Base-by-base conservation (phyloP, 805 yeast species). In the Starmerella bombi region DNA sequence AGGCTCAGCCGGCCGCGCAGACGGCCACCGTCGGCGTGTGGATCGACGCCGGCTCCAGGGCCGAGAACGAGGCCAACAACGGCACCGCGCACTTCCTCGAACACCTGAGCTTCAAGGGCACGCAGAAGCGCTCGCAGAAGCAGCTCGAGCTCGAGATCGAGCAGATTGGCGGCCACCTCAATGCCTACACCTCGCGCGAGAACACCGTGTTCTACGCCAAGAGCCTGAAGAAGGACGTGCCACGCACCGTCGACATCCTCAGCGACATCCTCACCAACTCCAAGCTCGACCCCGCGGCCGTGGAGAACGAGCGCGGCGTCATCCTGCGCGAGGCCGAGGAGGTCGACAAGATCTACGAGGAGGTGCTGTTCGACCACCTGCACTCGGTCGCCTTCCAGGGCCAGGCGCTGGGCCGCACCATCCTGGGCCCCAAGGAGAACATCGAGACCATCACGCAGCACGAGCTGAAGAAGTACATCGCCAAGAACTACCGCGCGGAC, bases 71-170 rank as follows among this genome's bases (percentile, higher is more conserved):
- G 34, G 75, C 81, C 54, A 70, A 70, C 56, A 85, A 85, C 52
- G 99, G 99, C 36, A 86, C 97, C 6, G 99, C 99, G 0, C 99
- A 91, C 63, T 91, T 91, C 59, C 65, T 91, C 43, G 99, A 91
- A 62, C 99, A 91, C 62, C 67, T 91, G 56, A 93, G 97, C 8
- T 91, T 91, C 67, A 91, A 91, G 59, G 99, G 99, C 19, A 91
- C 99, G 12, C 61, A 69, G 40, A 70, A 69, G 42, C 72, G 98
- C 59, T 65, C 83, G 10, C 97, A 91, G 65, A 67, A 75, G 42
- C 75, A 75, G 44, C 68, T 91, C 42, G 99, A 91, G 61, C 66
- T 86, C 34, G 97, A 91, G 62, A 83, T 91, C 43, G 99, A 91
- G 62, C 80, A 91, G 65, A 73, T 86, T 54, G 99, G 99, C 3